Evolutionary conservation across 306 rosid genomes (phyloP).

Genomic region (Rosa lucieae): DNA sequence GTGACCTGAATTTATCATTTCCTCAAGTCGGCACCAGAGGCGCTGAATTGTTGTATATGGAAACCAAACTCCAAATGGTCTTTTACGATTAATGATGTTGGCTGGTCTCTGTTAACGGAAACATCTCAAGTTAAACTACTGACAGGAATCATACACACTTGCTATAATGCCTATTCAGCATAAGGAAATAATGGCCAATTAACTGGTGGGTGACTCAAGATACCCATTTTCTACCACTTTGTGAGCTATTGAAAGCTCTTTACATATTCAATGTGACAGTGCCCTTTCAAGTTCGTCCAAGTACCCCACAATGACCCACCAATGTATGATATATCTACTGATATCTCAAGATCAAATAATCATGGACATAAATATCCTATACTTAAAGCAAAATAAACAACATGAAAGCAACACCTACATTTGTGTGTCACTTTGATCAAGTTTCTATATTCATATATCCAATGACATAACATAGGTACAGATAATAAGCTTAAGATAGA

Average conservation of each 20-base stretch:
- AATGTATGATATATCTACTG: not conserved
- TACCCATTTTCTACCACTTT: not conserved
- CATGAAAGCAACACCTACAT: not conserved
- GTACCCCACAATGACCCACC: not conserved
- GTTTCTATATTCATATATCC: not conserved
- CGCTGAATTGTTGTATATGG: conserved; percentile 81
- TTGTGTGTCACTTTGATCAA: not conserved
- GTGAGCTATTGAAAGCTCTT: not conserved
- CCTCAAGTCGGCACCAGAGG: conserved; percentile 73
- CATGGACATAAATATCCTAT: not conserved
- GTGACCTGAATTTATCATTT: conserved; percentile 58
- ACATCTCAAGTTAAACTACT: conserved; percentile 4
- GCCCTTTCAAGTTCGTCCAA: not conserved
- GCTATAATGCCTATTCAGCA: not conserved
- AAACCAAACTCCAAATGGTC: conserved; percentile 78
- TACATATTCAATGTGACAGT: not conserved
- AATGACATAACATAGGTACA: not conserved
- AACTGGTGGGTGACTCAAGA: not conserved
- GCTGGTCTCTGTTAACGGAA: conserved; percentile 61
- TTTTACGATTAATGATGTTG: conserved; percentile 72
- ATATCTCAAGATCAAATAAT: not conserved
- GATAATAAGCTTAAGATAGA: conserved; percentile 4
- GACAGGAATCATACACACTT: not conserved
- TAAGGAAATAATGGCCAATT: not conserved
- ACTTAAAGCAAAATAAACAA: not conserved